These are phyloP conservation scores for Thermothielavioides terrestris DNA, from an alignment of 495 filamentous ascomycete genomes.

Conservation along the genomic window DNA sequence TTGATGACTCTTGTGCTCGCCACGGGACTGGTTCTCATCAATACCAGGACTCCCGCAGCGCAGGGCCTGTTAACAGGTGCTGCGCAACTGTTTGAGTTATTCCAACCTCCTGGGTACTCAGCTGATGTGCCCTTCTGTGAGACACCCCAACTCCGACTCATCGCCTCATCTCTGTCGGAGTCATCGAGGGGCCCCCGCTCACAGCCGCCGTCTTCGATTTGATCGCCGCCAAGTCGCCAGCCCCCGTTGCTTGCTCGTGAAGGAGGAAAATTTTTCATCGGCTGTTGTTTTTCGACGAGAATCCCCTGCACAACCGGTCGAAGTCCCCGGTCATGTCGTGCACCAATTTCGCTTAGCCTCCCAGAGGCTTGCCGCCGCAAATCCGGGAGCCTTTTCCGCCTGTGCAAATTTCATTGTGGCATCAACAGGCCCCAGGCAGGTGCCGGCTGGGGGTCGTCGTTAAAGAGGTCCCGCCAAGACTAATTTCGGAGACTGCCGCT, in stretches of 20 bases:
- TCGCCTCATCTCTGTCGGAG: no score
- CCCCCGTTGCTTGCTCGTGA: conserved; percentile 4
- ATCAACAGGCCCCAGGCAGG: conserved; percentile 1
- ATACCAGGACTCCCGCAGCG: no score
- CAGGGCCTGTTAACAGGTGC: no score
- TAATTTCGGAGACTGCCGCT: no score
- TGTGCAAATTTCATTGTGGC: conserved; percentile 19
- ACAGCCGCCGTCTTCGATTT: not conserved
- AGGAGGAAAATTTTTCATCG: conserved; percentile 27
- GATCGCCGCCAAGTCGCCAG: conserved; percentile 1
- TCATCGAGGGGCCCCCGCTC: no score
- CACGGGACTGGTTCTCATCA: no score
- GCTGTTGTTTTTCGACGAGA: conserved; percentile 21
- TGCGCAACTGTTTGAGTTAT: not conserved
- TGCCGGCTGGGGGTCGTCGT: no score
- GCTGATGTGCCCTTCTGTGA: no score
- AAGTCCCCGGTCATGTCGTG: conserved; percentile 14
- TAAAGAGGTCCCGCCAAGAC: no score
- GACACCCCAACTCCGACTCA: no score
- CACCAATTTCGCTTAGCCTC: conserved; percentile 28
- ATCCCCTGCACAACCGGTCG: conserved; percentile 18
- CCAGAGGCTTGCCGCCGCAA: conserved; percentile 14
- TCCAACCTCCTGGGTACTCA: not conserved
- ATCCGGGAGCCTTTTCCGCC: conserved; percentile 19
- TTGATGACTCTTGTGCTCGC: no score